Percentiles rank a stretch among this genome's conserved stretches.
Evolutionary conservation across 2,329 filamentous ascomycete genomes (phyloP).

Genomic region (Plectosphaerella cucumerina): DNA sequence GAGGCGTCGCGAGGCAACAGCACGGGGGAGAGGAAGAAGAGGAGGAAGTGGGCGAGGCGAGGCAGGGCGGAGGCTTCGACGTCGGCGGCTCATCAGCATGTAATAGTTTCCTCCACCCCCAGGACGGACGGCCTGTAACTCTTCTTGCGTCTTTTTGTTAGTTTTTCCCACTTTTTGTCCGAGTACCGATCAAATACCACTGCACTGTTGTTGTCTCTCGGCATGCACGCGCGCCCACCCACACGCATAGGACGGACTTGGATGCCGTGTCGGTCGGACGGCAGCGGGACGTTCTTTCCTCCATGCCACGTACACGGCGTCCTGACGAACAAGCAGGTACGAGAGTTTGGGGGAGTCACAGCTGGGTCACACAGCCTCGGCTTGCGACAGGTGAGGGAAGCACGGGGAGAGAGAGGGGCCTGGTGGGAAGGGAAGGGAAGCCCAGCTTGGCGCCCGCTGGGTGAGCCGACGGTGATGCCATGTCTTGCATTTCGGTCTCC

Average conservation of each 20-base stretch:
- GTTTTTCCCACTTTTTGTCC: conserved; percentile 14
- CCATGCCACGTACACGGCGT: too few species aligned
- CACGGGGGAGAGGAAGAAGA: neutral
- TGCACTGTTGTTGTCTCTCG: neutral
- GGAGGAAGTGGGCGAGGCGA: conserved; percentile 20
- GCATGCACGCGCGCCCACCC: too few species aligned
- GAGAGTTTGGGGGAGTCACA: neutral
- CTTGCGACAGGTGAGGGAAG: neutral
- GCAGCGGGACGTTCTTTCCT: too few species aligned
- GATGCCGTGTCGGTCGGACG: too few species aligned
- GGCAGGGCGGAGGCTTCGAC: conserved; percentile 14
- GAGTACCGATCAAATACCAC: conserved; percentile 1
- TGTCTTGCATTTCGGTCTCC: too few species aligned
- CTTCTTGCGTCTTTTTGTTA: conserved; percentile 16
- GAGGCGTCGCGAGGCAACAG: too few species aligned
- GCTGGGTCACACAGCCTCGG: neutral
- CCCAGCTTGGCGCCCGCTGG: too few species aligned
- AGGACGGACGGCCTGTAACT: conserved; percentile 31
- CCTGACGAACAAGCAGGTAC: too few species aligned
- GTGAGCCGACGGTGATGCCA: too few species aligned
- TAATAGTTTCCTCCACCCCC: conserved; percentile 35
- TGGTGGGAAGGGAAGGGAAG: neutral
- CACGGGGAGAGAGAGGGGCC: neutral
- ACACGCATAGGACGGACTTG: too few species aligned
- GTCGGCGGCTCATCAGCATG: conserved; percentile 36